Evolutionary conservation across 2,329 filamentous ascomycete species (phyloP).

Genomic region (Paecilomyces sp.): DNA sequence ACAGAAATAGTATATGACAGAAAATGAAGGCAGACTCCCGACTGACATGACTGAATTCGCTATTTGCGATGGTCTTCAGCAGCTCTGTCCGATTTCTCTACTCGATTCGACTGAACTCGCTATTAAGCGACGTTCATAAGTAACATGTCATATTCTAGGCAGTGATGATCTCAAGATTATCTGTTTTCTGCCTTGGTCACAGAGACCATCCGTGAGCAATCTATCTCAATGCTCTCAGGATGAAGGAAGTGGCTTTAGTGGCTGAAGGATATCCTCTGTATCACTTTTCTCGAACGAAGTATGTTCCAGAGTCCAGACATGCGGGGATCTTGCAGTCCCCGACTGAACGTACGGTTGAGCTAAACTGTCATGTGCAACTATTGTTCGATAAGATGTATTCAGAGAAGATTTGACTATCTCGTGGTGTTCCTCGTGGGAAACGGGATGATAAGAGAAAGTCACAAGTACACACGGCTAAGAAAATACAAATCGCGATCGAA

Average conservation of each 20-base stretch:
- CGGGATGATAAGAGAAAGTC: neutral
- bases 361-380: neutral
- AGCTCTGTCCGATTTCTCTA: no score
- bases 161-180: neutral
- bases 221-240: neutral
- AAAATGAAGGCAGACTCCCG: no score
- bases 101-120: no score
- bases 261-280: neutral
- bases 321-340: neutral
- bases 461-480: neutral
- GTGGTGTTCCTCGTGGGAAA: neutral
- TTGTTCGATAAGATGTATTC: neutral
- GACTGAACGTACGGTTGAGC: neutral
- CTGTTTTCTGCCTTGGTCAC: neutral
- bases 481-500: neutral
- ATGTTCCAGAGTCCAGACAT: neutral
- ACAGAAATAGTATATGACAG: no score
- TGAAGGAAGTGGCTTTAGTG: neutral
- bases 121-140: neutral
- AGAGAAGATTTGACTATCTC: neutral
- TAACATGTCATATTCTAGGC: neutral
- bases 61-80: no score
- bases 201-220: neutral
- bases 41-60: no score
- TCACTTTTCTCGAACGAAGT: neutral